Percentiles rank a stretch among this genome's conserved stretches.
Conservation (phyloP, 2,329 filamentous ascomycete genomes). For the Exserohilum turcica region DNA sequence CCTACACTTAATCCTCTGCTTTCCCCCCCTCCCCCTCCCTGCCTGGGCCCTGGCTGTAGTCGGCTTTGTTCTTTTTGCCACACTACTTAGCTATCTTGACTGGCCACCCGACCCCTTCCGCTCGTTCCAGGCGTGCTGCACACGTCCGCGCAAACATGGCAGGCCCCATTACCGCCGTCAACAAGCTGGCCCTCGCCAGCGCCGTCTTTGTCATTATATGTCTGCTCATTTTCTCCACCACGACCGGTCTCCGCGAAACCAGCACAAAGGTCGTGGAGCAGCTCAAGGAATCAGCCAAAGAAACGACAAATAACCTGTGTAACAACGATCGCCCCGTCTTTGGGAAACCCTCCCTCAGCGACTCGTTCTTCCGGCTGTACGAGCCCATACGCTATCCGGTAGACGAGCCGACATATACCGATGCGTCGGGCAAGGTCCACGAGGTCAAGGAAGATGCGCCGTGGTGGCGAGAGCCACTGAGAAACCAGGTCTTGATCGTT, state of each 20-base stretch:
- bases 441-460: conserved; percentile 21
- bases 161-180: neutral
- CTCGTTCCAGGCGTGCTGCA: neutral
- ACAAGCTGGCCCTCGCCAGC: neutral
- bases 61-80: neutral
- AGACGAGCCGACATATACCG: conserved; percentile 14
- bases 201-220: conserved; percentile 14
- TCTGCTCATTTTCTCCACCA: conserved; percentile 16
- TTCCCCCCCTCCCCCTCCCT: too few species aligned
- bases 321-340: conserved; percentile 12
- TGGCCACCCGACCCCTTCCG: neutral
- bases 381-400: conserved; percentile 19
- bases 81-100: neutral
- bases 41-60: too few species aligned
- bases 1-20: neutral
- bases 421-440: conserved; percentile 13
- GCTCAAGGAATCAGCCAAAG: conserved; percentile 20
- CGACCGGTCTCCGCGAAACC: conserved; percentile 11
- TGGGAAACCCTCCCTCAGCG: conserved; percentile 9
- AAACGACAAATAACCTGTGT: conserved; percentile 17
- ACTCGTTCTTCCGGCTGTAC: conserved; percentile 16
- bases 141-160: neutral
- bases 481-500: conserved; percentile 33
- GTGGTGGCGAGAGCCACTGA: conserved; percentile 32
- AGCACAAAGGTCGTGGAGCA: conserved; percentile 14